Conservation (phyloP, 1,284 basidiomycete species). For the Cutaneotrichosporon sp. region DNA sequence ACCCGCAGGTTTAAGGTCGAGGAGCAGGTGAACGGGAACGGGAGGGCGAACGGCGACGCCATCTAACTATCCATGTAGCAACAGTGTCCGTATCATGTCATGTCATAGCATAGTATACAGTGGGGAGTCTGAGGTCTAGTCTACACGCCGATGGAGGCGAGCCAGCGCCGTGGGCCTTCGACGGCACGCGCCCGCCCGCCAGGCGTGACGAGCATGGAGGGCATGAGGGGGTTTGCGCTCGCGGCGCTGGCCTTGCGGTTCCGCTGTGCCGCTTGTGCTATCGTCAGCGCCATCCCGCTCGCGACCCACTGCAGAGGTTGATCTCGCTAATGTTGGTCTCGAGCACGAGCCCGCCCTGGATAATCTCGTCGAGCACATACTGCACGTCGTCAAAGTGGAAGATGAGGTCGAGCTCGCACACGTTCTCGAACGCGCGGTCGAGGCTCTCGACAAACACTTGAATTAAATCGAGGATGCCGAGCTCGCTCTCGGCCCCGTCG, state of each 20-base stretch:
- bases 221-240: slow-evolving; percentile 46
- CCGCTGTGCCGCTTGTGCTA: slow-evolving; percentile 40
- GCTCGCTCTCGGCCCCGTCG: slow-evolving; percentile 90
- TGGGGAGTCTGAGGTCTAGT: background rate
- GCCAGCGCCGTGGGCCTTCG: slow-evolving; percentile 45
- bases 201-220: slow-evolving; percentile 38
- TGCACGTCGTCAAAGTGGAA: slow-evolving; percentile 99
- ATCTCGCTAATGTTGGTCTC: slow-evolving; percentile 97
- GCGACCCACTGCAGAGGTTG: slow-evolving; percentile 65
- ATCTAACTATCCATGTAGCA: slow-evolving; percentile 3
- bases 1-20: slow-evolving; percentile 15
- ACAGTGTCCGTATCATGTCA: slow-evolving; percentile 11
- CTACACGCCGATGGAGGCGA: slow-evolving; percentile 49
- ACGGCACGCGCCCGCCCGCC: slow-evolving; percentile 24
- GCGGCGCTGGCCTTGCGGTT: slow-evolving; percentile 49
- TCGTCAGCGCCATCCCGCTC: background rate
- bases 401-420: slow-evolving; percentile 97
- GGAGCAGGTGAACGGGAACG: background rate
- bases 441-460: slow-evolving; percentile 98
- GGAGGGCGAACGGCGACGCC: slow-evolving; percentile 1
- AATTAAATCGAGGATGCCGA: slow-evolving; percentile 94
- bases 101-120: slow-evolving; percentile 23
- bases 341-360: slow-evolving; percentile 96
- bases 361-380: slow-evolving; percentile 89
- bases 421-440: slow-evolving; percentile 95